A percentile compares a stretch with the other conserved stretches of the same genome.
These are phyloP conservation scores for Sungouiozyma intestinalis DNA, from an alignment of 805 yeast species.

Conservation along the genomic window DNA sequence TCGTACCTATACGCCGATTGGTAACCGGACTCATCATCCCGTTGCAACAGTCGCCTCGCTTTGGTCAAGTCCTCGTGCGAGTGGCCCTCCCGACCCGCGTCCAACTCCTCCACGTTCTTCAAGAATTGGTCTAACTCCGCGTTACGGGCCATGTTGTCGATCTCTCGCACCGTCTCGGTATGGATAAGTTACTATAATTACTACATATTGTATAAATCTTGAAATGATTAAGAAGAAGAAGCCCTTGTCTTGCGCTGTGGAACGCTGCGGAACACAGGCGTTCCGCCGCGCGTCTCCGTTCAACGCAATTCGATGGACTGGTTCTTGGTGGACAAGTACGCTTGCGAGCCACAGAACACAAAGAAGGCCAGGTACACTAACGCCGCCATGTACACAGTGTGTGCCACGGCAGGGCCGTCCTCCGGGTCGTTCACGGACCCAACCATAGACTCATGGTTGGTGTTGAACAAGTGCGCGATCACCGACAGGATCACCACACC, in stretches of 20 bases:
- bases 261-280: no score
- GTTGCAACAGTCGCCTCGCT: conserved; percentile 1
- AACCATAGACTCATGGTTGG: conserved; percentile 81
- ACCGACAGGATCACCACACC: conserved; percentile 81
- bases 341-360: conserved; percentile 83
- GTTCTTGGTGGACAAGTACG: conserved; percentile 51
- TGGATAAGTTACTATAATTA: background rate
- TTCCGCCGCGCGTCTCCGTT: no score
- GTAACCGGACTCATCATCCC: conserved; percentile 11
- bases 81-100: conserved; percentile 6
- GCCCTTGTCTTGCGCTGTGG: no score
- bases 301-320: conserved; percentile 47
- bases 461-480: conserved; percentile 71
- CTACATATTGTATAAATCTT: background rate
- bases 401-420: conserved; percentile 89
- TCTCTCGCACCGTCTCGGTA: no score
- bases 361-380: conserved; percentile 71
- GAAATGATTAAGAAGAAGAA: background rate
- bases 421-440: conserved; percentile 87
- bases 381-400: conserved; percentile 84
- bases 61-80: background rate
- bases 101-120: conserved; percentile 21
- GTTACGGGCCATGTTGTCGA: conserved; percentile 5
- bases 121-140: conserved; percentile 18
- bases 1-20: conserved; percentile 26